Evolutionary conservation across 2,329 filamentous ascomycete species (phyloP).

Genomic region (Monosporascus sp.): DNA sequence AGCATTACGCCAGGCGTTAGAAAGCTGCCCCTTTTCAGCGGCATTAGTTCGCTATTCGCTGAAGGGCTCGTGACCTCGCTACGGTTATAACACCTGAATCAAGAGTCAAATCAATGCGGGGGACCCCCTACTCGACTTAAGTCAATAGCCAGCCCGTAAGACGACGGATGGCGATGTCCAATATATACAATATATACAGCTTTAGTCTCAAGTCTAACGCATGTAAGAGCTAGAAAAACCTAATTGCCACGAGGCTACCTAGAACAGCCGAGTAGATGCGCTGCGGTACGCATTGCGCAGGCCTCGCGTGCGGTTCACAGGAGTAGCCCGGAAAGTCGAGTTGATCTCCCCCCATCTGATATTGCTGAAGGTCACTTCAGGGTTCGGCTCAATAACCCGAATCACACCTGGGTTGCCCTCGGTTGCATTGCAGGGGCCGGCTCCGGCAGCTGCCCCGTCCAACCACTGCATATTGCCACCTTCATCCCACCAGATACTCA

Average conservation of each 20-base stretch:
- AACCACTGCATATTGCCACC: slow-evolving; percentile 48
- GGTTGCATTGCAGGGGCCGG: slow-evolving; percentile 44
- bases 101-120: too few relatives aligned
- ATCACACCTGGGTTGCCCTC: slow-evolving; percentile 44
- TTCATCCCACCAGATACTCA: slow-evolving; percentile 49
- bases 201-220: neutral
- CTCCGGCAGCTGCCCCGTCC: slow-evolving; percentile 42
- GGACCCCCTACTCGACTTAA: too few relatives aligned
- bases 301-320: neutral
- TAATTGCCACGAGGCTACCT: neutral
- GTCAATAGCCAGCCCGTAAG: too few relatives aligned
- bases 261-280: neutral
- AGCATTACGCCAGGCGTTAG: too few relatives aligned
- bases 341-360: slow-evolving; percentile 51
- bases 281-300: neutral
- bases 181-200: neutral
- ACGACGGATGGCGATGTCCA: neutral
- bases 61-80: too few relatives aligned
- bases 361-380: slow-evolving; percentile 50
- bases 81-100: too few relatives aligned
- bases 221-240: neutral
- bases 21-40: too few relatives aligned
- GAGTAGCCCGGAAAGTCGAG: slow-evolving; percentile 35
- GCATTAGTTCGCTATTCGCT: too few relatives aligned
- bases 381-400: slow-evolving; percentile 35